Evolutionary conservation across 768 basidiomycete genomes (phyloP).

Genomic region (Austroboletus eburneus): DNA sequence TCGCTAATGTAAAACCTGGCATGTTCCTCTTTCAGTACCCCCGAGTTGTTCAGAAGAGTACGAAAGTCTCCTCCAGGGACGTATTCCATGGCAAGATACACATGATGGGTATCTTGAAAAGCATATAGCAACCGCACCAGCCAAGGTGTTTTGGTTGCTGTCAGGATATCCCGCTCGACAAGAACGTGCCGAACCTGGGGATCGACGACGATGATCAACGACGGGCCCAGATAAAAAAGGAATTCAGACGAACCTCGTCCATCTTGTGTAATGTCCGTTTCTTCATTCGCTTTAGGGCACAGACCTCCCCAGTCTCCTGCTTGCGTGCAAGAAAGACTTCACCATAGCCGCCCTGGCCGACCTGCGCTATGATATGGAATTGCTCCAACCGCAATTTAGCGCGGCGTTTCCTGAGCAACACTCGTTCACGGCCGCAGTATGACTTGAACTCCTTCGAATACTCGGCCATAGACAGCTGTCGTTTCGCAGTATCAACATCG

Average conservation of each 20-base stretch:
- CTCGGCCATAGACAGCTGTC: conserved; percentile 52
- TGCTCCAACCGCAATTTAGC: conserved; percentile 91
- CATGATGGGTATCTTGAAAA: conserved; percentile 87
- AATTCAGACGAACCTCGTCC: conserved; percentile 71
- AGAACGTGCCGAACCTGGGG: conserved; percentile 91
- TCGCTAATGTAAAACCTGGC: conserved; percentile 96
- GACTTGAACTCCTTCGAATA: conserved; percentile 82
- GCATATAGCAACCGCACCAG: conserved; percentile 92
- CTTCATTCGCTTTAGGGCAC: conserved; percentile 95
- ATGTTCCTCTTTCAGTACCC: conserved; percentile 95
- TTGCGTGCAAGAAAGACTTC: conserved; percentile 96
- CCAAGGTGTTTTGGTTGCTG: conserved; percentile 97
- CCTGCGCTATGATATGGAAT: conserved; percentile 98
- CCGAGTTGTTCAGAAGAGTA: conserved; percentile 95
- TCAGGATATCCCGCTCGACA: conserved; percentile 95
- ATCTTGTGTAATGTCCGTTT: conserved; percentile 95
- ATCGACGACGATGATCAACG: not conserved
- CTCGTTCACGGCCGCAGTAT: conserved; percentile 92
- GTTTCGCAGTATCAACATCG: conserved; percentile 72
- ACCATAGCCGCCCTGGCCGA: conserved; percentile 98
- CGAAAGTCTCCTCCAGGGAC: conserved; percentile 98
- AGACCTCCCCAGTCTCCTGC: conserved; percentile 93
- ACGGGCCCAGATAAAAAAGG: no score
- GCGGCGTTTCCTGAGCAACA: conserved; percentile 85
- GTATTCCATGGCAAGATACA: conserved; percentile 99